Conservation (phyloP, 345 rosid genomes). For the Moricandia arvensis region DNA sequence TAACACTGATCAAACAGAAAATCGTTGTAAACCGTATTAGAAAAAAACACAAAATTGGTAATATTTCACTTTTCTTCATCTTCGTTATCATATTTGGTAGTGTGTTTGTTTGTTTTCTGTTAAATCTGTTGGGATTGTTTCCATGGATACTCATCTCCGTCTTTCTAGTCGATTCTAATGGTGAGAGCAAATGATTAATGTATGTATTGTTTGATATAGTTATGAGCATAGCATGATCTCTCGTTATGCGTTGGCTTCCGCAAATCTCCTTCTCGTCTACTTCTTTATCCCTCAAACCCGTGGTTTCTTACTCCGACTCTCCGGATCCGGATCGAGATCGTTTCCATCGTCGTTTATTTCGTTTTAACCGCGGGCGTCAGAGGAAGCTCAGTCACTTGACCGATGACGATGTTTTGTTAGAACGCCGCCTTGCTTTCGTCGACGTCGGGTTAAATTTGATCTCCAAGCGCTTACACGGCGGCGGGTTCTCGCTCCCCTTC, state of each 20-base stretch:
- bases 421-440: conserved; percentile 16
- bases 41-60: conserved; percentile 5
- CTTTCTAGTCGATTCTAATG: conserved; percentile 8
- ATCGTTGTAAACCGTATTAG: background rate
- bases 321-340: conserved; percentile 22
- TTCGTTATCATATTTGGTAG: background rate
- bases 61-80: background rate
- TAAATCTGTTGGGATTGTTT: conserved; percentile 38
- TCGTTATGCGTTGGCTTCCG: conserved; percentile 78
- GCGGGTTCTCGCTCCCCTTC: conserved; percentile 35
- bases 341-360: conserved; percentile 29
- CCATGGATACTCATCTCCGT: conserved; percentile 30
- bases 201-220: background rate
- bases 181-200: background rate
- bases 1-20: background rate
- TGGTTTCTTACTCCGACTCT: conserved; percentile 36
- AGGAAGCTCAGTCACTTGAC: conserved; percentile 59
- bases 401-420: conserved; percentile 44
- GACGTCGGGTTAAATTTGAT: conserved; percentile 27
- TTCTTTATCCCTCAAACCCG: conserved; percentile 25
- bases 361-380: conserved; percentile 45
- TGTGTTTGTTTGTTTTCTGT: conserved; percentile 17
- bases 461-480: conserved; percentile 33
- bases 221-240: conserved; percentile 41
- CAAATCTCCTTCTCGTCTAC: conserved; percentile 50